Conservation (phyloP, 2,329 filamentous ascomycete genomes). For the Exophiala lecanii-corni region DNA sequence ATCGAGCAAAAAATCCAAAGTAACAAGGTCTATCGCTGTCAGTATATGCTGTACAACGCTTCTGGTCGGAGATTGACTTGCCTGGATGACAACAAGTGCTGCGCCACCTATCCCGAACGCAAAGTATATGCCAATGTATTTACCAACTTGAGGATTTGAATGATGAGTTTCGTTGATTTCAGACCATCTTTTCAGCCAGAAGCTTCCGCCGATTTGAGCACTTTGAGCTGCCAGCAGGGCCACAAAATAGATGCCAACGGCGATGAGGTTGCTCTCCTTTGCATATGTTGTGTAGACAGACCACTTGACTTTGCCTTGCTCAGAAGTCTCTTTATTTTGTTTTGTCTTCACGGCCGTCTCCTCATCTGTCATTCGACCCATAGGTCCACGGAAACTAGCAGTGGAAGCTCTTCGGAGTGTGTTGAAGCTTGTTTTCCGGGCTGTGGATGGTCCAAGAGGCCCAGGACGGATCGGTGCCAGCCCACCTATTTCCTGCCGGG, state of each 20-base stretch:
- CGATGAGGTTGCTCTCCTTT: conserved; percentile 83
- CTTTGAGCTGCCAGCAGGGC: conserved; percentile 76
- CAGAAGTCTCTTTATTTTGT: conserved; percentile 79
- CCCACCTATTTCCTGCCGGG: conserved; percentile 68
- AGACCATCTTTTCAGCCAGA: conserved; percentile 94
- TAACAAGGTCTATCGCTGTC: conserved; percentile 62
- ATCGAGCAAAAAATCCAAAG: conserved; percentile 99
- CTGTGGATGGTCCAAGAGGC: conserved; percentile 39
- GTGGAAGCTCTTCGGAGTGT: conserved; percentile 87
- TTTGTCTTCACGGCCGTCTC: conserved; percentile 69
- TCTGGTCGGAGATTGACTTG: conserved; percentile 6
- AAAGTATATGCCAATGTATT: conserved; percentile 93
- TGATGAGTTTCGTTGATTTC: conserved; percentile 67
- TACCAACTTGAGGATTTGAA: conserved; percentile 71
- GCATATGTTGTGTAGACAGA: conserved; percentile 91
- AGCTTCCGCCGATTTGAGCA: conserved; percentile 73
- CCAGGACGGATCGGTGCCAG: conserved; percentile 68
- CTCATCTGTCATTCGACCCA: conserved; percentile 80
- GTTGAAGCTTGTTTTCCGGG: conserved; percentile 63
- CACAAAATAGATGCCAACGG: conserved; percentile 73
- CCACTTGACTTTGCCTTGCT: conserved; percentile 99
- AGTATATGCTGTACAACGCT: no score
- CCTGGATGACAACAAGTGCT: conserved; percentile 75
- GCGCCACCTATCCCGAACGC: conserved; percentile 86
- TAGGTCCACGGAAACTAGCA: conserved; percentile 79